Percentiles rank a stretch among this genome's conserved stretches.
These are phyloP conservation scores for Hanseniaspora taiwanica DNA, from an alignment of 805 yeast genomes.

Conservation along the genomic window DNA sequence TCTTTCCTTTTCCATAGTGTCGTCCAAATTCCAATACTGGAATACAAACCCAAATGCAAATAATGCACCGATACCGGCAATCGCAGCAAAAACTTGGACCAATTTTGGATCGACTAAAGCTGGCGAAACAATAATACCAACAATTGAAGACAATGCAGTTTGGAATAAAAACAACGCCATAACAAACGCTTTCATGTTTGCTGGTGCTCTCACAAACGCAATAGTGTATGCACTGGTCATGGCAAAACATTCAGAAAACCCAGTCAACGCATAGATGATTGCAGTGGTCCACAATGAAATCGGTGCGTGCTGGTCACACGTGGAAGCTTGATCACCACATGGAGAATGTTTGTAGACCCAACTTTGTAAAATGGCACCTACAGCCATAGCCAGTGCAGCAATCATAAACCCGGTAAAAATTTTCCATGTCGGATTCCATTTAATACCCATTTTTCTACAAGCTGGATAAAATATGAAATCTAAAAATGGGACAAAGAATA, in stretches of 20 bases:
- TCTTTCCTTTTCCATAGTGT: conserved; percentile 26
- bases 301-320: conserved; percentile 27
- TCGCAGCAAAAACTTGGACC: conserved; percentile 29
- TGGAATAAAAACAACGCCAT: conserved; percentile 50
- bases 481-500: conserved; percentile 61
- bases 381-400: conserved; percentile 53
- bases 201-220: conserved; percentile 76
- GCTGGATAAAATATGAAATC: conserved; percentile 45
- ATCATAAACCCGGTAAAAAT: conserved; percentile 59
- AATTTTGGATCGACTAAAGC: conserved; percentile 30
- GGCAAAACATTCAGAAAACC: conserved; percentile 65
- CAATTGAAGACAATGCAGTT: conserved; percentile 64
- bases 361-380: conserved; percentile 66
- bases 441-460: conserved; percentile 33
- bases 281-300: conserved; percentile 24
- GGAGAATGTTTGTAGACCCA: conserved; percentile 60
- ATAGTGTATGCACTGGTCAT: conserved; percentile 73
- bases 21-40: conserved; percentile 28
- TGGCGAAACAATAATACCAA: conserved; percentile 27
- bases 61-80: conserved; percentile 25
- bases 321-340: conserved; percentile 50
- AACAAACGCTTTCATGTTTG: conserved; percentile 30
- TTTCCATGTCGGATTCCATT: conserved; percentile 58
- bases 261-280: conserved; percentile 53
- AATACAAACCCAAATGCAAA: conserved; percentile 23